Evolutionary conservation across 495 filamentous ascomycete species (phyloP).

Genomic region (Aspergillus nanangensis): DNA sequence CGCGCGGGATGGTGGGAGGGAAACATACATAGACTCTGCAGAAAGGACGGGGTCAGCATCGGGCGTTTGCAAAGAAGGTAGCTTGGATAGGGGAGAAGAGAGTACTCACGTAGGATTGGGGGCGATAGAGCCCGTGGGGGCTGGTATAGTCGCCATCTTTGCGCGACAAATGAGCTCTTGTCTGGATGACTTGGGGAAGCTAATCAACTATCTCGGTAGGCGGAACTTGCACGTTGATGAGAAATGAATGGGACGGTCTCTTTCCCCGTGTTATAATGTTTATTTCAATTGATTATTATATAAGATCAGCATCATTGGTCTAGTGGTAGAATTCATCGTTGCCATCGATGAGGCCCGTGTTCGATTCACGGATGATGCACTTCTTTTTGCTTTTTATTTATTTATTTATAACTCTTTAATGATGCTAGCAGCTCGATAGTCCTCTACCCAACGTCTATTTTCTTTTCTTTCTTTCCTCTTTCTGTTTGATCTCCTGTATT

Average conservation of each 20-base stretch:
- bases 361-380: constrained; percentile 57
- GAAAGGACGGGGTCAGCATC: constrained; percentile 16
- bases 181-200: constrained; percentile 3
- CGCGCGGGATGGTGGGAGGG: constrained; percentile 13
- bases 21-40: constrained; percentile 50
- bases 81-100: neutral
- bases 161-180: constrained; percentile 25
- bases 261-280: too few relatives aligned
- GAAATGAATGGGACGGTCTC: too few relatives aligned
- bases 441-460: neutral
- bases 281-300: neutral
- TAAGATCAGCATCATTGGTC: constrained; percentile 46
- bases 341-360: constrained; percentile 57
- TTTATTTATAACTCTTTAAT: constrained; percentile 4
- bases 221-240: too few relatives aligned
- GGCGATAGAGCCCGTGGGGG: constrained; percentile 23
- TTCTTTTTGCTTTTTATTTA: constrained; percentile 18
- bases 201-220: neutral
- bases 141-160: constrained; percentile 36
- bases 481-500: too few relatives aligned
- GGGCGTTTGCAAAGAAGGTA: too few relatives aligned
- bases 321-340: constrained; percentile 60
- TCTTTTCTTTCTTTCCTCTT: constrained; percentile 3
- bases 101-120: constrained; percentile 47
- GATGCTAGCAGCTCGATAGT: neutral